These are phyloP conservation scores for Chaetomium sp. DNA, from an alignment of 2,329 filamentous ascomycete species.

Conservation along the genomic window DNA sequence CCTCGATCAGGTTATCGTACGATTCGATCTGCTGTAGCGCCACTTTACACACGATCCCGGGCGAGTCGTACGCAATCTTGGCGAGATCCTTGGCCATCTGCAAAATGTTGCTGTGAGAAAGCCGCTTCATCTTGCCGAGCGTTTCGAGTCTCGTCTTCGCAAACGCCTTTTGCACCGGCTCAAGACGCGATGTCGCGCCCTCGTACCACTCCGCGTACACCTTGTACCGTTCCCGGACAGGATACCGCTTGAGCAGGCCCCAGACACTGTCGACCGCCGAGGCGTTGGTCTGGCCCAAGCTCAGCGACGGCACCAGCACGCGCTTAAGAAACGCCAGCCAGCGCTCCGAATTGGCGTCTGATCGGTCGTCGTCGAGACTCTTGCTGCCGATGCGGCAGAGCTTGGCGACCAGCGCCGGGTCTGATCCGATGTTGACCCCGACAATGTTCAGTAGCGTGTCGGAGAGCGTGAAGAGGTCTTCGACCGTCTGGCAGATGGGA, in stretches of 20 bases:
- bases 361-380: slow-evolving; percentile 64
- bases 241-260: slow-evolving; percentile 71
- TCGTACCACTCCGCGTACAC: slow-evolving; percentile 94
- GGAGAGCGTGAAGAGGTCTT: slow-evolving; percentile 85
- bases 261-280: slow-evolving; percentile 81
- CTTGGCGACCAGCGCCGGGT: slow-evolving; percentile 70
- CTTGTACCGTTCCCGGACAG: slow-evolving; percentile 69
- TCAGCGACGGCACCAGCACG: slow-evolving; percentile 80
- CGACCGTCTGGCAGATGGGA: slow-evolving; percentile 80
- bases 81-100: slow-evolving; percentile 83
- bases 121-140: slow-evolving; percentile 76
- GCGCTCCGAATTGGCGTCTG: slow-evolving; percentile 61
- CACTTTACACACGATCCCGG: slow-evolving; percentile 83
- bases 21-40: slow-evolving; percentile 87
- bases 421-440: slow-evolving; percentile 83
- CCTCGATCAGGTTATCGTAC: slow-evolving; percentile 91
- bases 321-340: slow-evolving; percentile 83
- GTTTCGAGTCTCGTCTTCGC: slow-evolving; percentile 71
- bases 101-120: slow-evolving; percentile 79
- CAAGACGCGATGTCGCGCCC: slow-evolving; percentile 67
- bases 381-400: slow-evolving; percentile 77
- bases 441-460: slow-evolving; percentile 77
- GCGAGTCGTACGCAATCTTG: slow-evolving; percentile 86
- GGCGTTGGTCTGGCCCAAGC: slow-evolving; percentile 77
- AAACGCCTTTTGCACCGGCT: slow-evolving; percentile 74